Evolutionary conservation across 441 rosid species (phyloP), one percentile per base, ranked within the genome.

Genomic region (Gossypium schwendimanii): DNA sequence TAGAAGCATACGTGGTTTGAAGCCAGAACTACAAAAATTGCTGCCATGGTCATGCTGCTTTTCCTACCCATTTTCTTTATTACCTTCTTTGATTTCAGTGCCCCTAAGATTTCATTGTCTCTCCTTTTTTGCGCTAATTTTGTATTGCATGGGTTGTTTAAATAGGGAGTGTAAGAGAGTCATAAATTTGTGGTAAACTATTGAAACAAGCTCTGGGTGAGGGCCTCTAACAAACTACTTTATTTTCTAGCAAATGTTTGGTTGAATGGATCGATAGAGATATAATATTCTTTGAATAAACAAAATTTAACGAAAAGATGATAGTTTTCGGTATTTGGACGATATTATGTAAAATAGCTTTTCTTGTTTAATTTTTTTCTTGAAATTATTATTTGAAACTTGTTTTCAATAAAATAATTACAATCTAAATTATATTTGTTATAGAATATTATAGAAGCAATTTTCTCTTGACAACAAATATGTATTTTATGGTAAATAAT

Each of bases 51-150:
- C 36, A 73, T 41, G 11, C 18, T 58, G 36, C 15, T 64, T 12
- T 12, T 14, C n/a, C 41, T 31, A 59, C 64, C 79, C 77, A 72
- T 77, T 24, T 31, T 21, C 31, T 12, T 3, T 57, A 14, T 18
- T 72, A 82, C 75, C 80, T 78, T 83, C 77, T 36, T 28, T 44
- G 18, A 15, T 64, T 21, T 0, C 54, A 18, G 69, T 80, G 77
- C 0, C 3, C 0, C 52, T 15, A 50, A 5, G 36, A 31, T 31
- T 15, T 2, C 14, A 31, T 0, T 57, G 0, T 65, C 0, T 31
- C 36, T 60, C 10, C 26, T 1, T 6, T 36, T 63, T n/a, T 52
- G 33, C 1, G 1, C 1, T 53, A 58, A 58, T 28, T 28, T 28
- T 28, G 33, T 28, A 6, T 0, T 31, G 36, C 36, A 6, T 31